Evolutionary conservation across 2,329 filamentous ascomycete genomes (phyloP).

Genomic region (Myriosclerotinia scirpicola): DNA sequence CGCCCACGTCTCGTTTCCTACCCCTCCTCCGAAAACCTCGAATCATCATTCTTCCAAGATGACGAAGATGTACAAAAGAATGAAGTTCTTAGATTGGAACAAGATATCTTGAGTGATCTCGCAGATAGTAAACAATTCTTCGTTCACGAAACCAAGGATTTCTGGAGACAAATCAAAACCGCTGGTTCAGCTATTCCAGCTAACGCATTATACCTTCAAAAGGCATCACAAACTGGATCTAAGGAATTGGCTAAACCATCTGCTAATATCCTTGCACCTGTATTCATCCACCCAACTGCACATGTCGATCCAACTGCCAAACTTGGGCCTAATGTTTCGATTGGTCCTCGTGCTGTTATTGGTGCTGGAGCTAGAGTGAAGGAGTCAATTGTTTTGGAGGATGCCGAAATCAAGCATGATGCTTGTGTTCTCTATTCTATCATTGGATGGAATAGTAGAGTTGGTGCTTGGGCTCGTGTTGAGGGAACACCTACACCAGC

Average conservation of each 20-base stretch:
- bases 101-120: constrained; percentile 93
- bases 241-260: constrained; percentile 80
- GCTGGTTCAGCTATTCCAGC: constrained; percentile 95
- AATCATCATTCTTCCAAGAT: constrained; percentile 64
- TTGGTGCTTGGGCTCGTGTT: constrained; percentile 97
- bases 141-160: constrained; percentile 97
- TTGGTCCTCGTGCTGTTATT: constrained; percentile 83
- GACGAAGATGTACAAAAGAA: constrained; percentile 74
- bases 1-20: constrained; percentile 91
- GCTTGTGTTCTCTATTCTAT: constrained; percentile 94
- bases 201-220: constrained; percentile 93
- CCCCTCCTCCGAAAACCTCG: constrained; percentile 91
- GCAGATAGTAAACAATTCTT: constrained; percentile 98
- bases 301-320: constrained; percentile 92
- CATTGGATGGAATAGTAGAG: constrained; percentile 92
- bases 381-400: constrained; percentile 93
- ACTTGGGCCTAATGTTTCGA: constrained; percentile 93
- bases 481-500: constrained; percentile 90
- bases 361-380: constrained; percentile 90
- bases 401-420: constrained; percentile 94
- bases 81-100: constrained; percentile 90
- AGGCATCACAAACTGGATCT: constrained; percentile 81
- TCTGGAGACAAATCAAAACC: constrained; percentile 99
- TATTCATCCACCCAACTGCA: constrained; percentile 92
- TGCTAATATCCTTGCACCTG: constrained; percentile 83